Evolutionary conservation across 2,329 filamentous ascomycete genomes (phyloP), one percentile per base, ranked within the genome.

Genomic region (Dactylellina drechsleri): DNA sequence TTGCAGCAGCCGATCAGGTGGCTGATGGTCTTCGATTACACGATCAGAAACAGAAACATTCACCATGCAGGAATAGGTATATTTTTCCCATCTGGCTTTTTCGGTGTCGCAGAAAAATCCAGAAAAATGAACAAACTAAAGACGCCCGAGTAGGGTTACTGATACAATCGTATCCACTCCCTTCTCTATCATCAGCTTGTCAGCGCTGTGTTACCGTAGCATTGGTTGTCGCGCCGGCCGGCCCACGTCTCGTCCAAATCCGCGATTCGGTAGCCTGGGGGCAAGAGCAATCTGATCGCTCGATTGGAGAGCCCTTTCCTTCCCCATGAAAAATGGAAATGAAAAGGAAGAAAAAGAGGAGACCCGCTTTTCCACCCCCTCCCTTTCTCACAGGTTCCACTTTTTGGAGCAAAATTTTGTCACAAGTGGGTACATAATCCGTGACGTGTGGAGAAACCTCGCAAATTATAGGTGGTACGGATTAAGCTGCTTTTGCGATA

Each of bases 11-110:
- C 31, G 66, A 70, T 70, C 66, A 70, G 66, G 66, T 70, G 66
- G 31, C 50, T 40, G 56, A 56, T 20, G 41, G 50, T 49, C 50
- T 49, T 57, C 57, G 57, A 70, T 70, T 70, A 70, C 66, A 56
- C 57, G 66, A 70, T 70, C 66, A 70, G 66, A 70, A 54, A 68
- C 65, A 68, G 60, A 13, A 13, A 20, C 47, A 26, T 50, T 47
- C 36, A 47, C 40, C 49, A 68, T 31, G 57, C 54, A 60, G 58
- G 43, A 47, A 47, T n/a, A 6, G 43, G 43, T 18, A 47, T 47
- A 18, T 47, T 47, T 47, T 47, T 47, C 43, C 43, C 15, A 47
- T 57, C 31, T 36, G 31, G 31, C 5, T 7, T 36, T 36, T 36
- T 36, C 23, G 23, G 23, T 36, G 5, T 36, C 10, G 6, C 31